Evolutionary conservation across 228 moss, liverwort and hornwort genomes (phyloP).

Genomic region (Sphagnum fallax): DNA sequence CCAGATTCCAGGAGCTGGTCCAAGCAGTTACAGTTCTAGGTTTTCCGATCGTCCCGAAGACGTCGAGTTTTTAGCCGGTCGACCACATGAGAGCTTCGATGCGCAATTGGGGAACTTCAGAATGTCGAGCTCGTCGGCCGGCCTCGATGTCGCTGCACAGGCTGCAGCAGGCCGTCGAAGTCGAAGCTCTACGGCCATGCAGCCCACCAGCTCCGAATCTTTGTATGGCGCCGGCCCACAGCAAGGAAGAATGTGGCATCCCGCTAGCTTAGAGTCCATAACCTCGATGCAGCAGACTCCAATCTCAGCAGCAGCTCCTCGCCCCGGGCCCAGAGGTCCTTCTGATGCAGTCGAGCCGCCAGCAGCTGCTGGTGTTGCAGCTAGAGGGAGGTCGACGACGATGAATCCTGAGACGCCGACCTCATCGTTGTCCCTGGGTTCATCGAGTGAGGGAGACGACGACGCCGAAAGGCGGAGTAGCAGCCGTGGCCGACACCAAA

Average conservation of each 20-base stretch:
- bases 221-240: no score
- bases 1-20: no score
- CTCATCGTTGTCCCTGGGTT: conserved; percentile 37
- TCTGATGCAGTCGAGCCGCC: conserved; percentile 7
- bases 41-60: no score
- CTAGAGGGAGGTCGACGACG: conserved; percentile 17
- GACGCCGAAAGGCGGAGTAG: conserved; percentile 15
- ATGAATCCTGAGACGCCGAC: conserved; percentile 49
- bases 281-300: conserved; percentile 6
- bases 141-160: no score
- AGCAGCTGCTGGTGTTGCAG: conserved; percentile 15
- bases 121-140: no score
- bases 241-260: conserved; percentile 1
- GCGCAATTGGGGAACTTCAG: no score
- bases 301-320: conserved; percentile 5
- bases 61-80: no score
- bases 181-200: no score
- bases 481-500: neutral
- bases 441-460: conserved; percentile 46
- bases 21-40: no score
- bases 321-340: neutral
- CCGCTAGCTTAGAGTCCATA: conserved; percentile 1
- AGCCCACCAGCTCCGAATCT: no score
- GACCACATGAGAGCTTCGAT: no score
- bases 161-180: no score